Percentiles rank a stretch among this genome's conserved stretches.
Conservation (phyloP, 208 protist genomes). For the Crithidia expoeki region DNA sequence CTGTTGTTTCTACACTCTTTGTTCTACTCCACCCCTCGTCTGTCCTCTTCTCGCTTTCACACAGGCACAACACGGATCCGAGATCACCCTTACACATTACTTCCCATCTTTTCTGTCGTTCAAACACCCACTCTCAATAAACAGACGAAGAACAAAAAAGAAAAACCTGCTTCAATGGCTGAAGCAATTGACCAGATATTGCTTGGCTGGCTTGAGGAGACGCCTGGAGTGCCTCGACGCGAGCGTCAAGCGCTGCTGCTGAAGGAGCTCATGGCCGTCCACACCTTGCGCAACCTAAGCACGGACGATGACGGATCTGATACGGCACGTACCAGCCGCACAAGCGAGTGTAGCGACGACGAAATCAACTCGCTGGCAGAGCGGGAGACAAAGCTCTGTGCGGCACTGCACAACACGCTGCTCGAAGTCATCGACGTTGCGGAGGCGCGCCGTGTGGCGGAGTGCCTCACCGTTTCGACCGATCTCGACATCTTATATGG, state of each 20-base stretch:
- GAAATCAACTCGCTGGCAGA: background rate
- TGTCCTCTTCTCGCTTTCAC: too few relatives aligned
- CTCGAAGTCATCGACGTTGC: slow-evolving; percentile 36
- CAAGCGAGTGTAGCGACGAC: background rate
- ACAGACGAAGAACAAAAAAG: too few relatives aligned
- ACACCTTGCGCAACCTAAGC: slow-evolving; percentile 8
- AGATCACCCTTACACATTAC: too few relatives aligned
- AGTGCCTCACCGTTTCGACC: slow-evolving; percentile 36
- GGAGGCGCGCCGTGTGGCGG: slow-evolving; percentile 28
- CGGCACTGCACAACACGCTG: slow-evolving; percentile 18
- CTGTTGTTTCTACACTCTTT: too few relatives aligned
- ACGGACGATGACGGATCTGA: background rate
- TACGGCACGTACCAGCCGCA: background rate
- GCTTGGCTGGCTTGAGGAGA: slow-evolving; percentile 24
- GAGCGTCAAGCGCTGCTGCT: slow-evolving; percentile 33
- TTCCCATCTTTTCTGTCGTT: too few relatives aligned
- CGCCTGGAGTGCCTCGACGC: slow-evolving; percentile 25
- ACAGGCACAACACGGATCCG: too few relatives aligned
- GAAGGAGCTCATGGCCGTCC: slow-evolving; percentile 27
- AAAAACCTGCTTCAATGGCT: slow-evolving; percentile 7
- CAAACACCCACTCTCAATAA: too few relatives aligned
- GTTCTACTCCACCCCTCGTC: too few relatives aligned
- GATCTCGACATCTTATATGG: slow-evolving; percentile 34
- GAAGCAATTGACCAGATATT: slow-evolving; percentile 30
- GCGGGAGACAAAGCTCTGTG: slow-evolving; percentile 18